phyloP scores from a whole-genome alignment of 192 early-diverging fungal species.

The Oehlia diaphana region DNA sequence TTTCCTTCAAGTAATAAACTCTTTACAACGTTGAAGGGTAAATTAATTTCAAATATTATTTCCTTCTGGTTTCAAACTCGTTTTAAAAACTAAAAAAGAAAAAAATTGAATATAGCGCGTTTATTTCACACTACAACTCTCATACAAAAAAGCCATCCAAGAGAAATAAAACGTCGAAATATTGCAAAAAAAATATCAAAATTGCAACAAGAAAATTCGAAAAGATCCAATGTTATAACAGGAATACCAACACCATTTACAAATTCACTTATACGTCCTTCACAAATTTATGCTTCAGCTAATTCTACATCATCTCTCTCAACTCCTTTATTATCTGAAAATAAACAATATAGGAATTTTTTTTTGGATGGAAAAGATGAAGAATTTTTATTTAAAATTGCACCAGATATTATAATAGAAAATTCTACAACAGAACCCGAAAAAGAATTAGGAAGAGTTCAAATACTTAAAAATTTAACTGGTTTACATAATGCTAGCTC shows the following conservation, averaged over 20 bases:
- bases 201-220: conserved; percentile 33
- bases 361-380: conserved; percentile 49
- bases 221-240: conserved; percentile 37
- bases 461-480: conserved; percentile 69
- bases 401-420: conserved; percentile 40
- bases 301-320: neutral
- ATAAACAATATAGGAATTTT: conserved; percentile 24
- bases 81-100: neutral
- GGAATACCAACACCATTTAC: conserved; percentile 45
- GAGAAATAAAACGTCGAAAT: conserved; percentile 36
- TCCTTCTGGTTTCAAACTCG: neutral
- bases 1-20: too few relatives aligned
- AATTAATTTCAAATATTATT: too few relatives aligned
- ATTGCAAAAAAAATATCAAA: conserved; percentile 34
- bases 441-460: conserved; percentile 53
- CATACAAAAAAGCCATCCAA: neutral
- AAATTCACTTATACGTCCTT: conserved; percentile 36
- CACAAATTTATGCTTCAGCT: conserved; percentile 35
- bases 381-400: conserved; percentile 48
- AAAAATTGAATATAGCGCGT: neutral
- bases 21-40: too few relatives aligned
- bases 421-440: conserved; percentile 23
- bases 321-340: neutral
- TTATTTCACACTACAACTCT: neutral
- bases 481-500: conserved; percentile 81